Percentiles rank a stretch among this genome's conserved stretches.
Evolutionary conservation across 352 stramenopile species (phyloP).

Genomic region (Phytophthora sp.): DNA sequence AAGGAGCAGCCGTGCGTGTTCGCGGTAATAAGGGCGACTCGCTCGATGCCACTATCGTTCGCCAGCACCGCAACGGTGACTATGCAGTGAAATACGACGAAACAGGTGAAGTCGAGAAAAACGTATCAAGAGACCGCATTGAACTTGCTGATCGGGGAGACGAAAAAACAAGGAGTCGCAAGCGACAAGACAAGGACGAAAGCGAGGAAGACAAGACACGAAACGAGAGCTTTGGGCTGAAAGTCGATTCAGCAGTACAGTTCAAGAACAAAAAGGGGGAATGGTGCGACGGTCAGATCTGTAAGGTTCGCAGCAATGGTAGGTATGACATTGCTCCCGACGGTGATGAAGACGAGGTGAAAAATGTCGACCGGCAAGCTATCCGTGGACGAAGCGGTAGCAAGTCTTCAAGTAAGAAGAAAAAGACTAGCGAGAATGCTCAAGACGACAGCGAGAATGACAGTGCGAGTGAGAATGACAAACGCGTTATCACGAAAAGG

Average conservation of each 20-base stretch:
- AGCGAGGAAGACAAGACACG: slow-evolving; percentile 24
- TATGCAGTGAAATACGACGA: slow-evolving; percentile 44
- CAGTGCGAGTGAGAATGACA: slow-evolving; percentile 21
- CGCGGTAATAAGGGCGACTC: slow-evolving; percentile 24
- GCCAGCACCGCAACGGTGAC: slow-evolving; percentile 46
- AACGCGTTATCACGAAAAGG: slow-evolving; percentile 27
- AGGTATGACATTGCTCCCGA: slow-evolving; percentile 57
- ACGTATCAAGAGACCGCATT: slow-evolving; percentile 35
- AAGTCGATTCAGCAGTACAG: slow-evolving; percentile 42
- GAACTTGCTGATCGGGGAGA: slow-evolving; percentile 1
- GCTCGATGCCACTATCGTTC: slow-evolving; percentile 37
- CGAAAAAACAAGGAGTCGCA: slow-evolving; percentile 17
- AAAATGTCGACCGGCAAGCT: slow-evolving; percentile 34
- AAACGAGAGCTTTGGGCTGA: slow-evolving; percentile 5
- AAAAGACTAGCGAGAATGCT: slow-evolving; percentile 11
- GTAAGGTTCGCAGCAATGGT: slow-evolving; percentile 48
- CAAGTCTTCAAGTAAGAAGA: slow-evolving; percentile 20
- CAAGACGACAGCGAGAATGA: slow-evolving; percentile 33
- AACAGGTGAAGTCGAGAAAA: slow-evolving; percentile 45
- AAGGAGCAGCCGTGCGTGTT: slow-evolving; percentile 19
- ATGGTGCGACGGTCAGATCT: slow-evolving; percentile 45
- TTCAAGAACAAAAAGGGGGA: slow-evolving; percentile 44
- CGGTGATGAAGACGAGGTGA: slow-evolving; percentile 43
- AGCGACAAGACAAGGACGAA: slow-evolving; percentile 13
- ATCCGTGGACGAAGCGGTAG: slow-evolving; percentile 27